Evolutionary conservation across 495 filamentous ascomycete genomes (phyloP).

Genomic region (Annulohypoxylon maeteangense): DNA sequence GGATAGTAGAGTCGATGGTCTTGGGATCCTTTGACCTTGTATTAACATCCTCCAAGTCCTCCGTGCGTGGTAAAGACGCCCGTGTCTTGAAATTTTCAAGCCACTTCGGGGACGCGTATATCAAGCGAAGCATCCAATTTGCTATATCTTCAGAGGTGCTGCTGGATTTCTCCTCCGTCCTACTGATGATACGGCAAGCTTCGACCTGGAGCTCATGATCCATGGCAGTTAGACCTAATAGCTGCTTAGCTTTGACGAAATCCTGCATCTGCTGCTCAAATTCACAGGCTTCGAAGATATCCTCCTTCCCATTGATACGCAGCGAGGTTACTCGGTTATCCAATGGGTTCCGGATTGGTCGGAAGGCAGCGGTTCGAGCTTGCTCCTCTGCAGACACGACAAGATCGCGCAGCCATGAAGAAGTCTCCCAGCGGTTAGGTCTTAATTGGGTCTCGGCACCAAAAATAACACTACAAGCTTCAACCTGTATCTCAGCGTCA

Average conservation of each 20-base stretch:
- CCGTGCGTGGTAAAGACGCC: constrained; percentile 60
- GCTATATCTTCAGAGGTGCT: constrained; percentile 57
- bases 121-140: constrained; percentile 61
- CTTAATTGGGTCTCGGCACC: constrained; percentile 50
- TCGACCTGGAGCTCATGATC: constrained; percentile 63
- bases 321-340: constrained; percentile 52
- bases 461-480: constrained; percentile 57
- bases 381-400: constrained; percentile 55
- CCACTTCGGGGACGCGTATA: constrained; percentile 55
- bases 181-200: constrained; percentile 61
- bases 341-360: constrained; percentile 47
- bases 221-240: constrained; percentile 64
- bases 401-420: constrained; percentile 66
- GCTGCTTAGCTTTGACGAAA: constrained; percentile 59
- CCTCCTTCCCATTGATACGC: constrained; percentile 59
- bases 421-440: constrained; percentile 39
- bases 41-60: constrained; percentile 56
- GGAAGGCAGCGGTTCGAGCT: constrained; percentile 49
- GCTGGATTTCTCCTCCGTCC: constrained; percentile 58
- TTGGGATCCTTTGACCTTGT: constrained; percentile 61
- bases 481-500: constrained; percentile 57
- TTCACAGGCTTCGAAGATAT: constrained; percentile 59
- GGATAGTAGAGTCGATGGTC: constrained; percentile 63
- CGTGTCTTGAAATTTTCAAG: constrained; percentile 60
- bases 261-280: constrained; percentile 60